Evolutionary conservation across 2,329 filamentous ascomycete genomes (phyloP), one percentile per base, ranked within the genome.

Genomic region (Ophiocordyceps australis): DNA sequence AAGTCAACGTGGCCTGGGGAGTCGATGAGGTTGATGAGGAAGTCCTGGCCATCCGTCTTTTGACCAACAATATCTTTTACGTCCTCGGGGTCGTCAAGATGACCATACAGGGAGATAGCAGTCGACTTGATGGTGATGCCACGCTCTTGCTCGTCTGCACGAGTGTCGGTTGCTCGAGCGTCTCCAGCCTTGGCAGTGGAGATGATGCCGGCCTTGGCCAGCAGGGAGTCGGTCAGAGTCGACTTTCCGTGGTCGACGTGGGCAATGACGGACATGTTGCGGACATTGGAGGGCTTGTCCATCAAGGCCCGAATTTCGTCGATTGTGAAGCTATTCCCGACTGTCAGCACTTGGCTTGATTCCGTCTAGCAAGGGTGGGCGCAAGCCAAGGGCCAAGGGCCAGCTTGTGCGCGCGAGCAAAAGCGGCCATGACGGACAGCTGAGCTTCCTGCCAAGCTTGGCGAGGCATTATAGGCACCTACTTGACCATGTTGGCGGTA

Each of bases 181-280:
- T 92, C 82, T 61, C 89, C 89, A 47, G 89, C 89, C 67, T 95
- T 95, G 48, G 82, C 82, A 46, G 82, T 80, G 46, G 89, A 95
- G 56, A 98, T 94, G 54, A 98, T 98, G 86, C 89, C 89, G 51
- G 86, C 86, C 66, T 91, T 89, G 66, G 92, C 83, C 55, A 98
- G 79, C 42, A 98, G 81, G 48, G 89, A 95, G 65, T 98, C 89
- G 74, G 86, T 94, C 50, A 98, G 74, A 55, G 89, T 98, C 47
- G 89, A 98, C 66, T 98, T 98, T 69, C 89, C 89, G 74, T 98
- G 89, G 64, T 98, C 89, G 75, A 98, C 85, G 69, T 98, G 89
- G 59, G 89, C 89, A 82, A 95, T 95, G 59, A 98, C 89, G 66
- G 83, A 94, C 86, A 94, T 95, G 75, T 95, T 95, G 61, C 69